A percentile compares a stretch with the other conserved stretches of the same genome.
phyloP scores from a whole-genome alignment of 805 yeast species.

The Komagataella mondaviorum region DNA sequence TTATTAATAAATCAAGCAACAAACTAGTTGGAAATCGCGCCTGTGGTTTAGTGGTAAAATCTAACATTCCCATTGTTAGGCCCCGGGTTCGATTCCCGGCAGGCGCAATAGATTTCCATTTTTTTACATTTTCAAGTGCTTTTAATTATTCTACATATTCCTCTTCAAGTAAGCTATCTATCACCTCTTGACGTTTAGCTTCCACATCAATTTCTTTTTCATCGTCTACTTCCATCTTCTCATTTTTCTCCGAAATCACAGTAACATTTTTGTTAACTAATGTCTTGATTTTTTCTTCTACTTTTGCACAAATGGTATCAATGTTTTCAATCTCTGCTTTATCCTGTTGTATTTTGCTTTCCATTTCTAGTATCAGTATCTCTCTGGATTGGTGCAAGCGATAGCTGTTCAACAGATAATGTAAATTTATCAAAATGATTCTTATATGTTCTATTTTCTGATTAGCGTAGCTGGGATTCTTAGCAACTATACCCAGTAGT shows the following conservation, averaged over 20 bases:
- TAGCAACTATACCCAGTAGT: conserved; percentile 61
- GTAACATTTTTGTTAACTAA: conserved; percentile 32
- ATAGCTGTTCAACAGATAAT: conserved; percentile 83
- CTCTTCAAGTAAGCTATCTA: conserved; percentile 15
- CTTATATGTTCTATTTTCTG: conserved; percentile 68
- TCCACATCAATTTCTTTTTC: conserved; percentile 28
- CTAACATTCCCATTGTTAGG: conserved; percentile 13
- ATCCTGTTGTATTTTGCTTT: conserved; percentile 37
- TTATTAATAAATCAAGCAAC: not conserved
- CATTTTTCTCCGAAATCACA: conserved; percentile 58
- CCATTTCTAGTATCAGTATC: conserved; percentile 65
- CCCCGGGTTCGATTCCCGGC: conserved; percentile 17
- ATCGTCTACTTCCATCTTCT: conserved; percentile 32
- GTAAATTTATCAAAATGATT: conserved; percentile 73
- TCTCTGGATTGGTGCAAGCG: conserved; percentile 94
- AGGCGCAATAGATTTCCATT: conserved; percentile 7
- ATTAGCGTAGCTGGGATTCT: conserved; percentile 50
- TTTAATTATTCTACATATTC: not conserved
- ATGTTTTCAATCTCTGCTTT: conserved; percentile 24
- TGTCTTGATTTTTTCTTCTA: conserved; percentile 21
- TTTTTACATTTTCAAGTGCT: not conserved
- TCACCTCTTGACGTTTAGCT: conserved; percentile 24
- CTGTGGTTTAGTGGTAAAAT: conserved; percentile 13
- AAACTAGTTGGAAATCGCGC: not conserved
- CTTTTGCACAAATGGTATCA: conserved; percentile 23